Base-by-base conservation (phyloP, 1,284 basidiomycete genomes). In the Ustilago trichophora region DNA sequence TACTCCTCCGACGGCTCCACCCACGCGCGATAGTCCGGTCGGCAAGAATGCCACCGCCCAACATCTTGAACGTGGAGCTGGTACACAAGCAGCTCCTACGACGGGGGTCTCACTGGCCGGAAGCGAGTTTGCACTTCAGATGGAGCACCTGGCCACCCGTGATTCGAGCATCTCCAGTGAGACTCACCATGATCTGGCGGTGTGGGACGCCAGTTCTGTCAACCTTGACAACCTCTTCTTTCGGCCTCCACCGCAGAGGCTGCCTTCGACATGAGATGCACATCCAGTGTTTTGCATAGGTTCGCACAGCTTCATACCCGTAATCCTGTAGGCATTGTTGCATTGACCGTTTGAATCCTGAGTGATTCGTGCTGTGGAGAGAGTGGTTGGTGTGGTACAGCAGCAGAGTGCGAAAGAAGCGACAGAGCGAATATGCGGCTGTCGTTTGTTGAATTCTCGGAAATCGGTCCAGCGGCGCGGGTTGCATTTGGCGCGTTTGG, bases 171-270 rank as follows among this genome's bases (percentile, higher is more conserved):
- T 34, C 15, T 56, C 53, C 21, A 34, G 26, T 15, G 51, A 46
- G 6, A 34, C 32, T 2, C 31, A 41, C 11, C 3, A 18, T 4
- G 35, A 36, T 3, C 12, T 21, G 1, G 29, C 34, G 11, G 13
- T 60, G 25, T 66, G 63, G 56, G 52, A 60, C 18, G 40, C 56
- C 3, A 60, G 40, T 35, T 24, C 38, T 6, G 52, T 54, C 7
- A 38, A 32, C 21, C 9, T 53, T 10, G 53, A 60, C 21, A 45
- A 52, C 21, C 48, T 60, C 15, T 66, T 66, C 34, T 66, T 66
- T 22, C 52, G 63, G 1, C 52, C 56, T 24, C 63, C 63, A 2
- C 48, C 42, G 8, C 22, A n/a, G 19, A 22, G 31, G n/a, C 4
- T n/a, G 31, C 41, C 42, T n/a, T 45, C 41, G 6, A n/a, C 5